Base-by-base conservation (phyloP, 2,329 filamentous ascomycete genomes). In the Rosellinia necatrix region DNA sequence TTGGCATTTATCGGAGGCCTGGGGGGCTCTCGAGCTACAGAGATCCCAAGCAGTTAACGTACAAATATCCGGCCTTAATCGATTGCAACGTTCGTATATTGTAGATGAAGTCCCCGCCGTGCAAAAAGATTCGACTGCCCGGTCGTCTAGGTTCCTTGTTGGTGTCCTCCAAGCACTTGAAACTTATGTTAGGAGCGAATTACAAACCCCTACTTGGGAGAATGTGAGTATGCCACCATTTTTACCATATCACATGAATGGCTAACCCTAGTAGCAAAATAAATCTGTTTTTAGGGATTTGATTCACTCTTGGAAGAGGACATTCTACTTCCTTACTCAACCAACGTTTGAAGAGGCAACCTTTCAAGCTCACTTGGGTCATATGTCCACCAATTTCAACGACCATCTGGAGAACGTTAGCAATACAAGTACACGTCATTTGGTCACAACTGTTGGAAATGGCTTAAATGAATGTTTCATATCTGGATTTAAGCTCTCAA, bases 401-500 rank as follows among this genome's bases (percentile, higher is more conserved):
- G 67, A 68, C 3, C 69, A 72, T 19, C 47, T 74, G 4, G 58
- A 60, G 2, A 58, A 65, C 2, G 32, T 59, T 1, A 64, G 66
- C 7, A 64, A 71, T 7, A 53, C 55, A 1, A 68, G 60, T n/a
- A 66, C 72, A 29, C 68, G 65, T 2, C 67, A 74, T 2, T 72
- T 84, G n/a, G 66, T 77, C 3, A 64, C 67, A 1, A 60, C 68
- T 8, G 67, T 83, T 30, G 63, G 77, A 1, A 66, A 71, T 0
- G 76, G 72, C 5, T 66, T 87, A 2, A 73, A 80, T 38, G 75
- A 75, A 34, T 79, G 80, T 46, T 93, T 96, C 67, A 80, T 83
- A 21, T 80, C 84, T 13, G 86, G 84, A 2, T 92, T 92, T 75
- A 85, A 85, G 52, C 75, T 96, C 12, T 85, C 79, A 0, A 92